Conservation (phyloP, 2,329 filamentous ascomycete genomes). For the Cladosporium cucumerinum region DNA sequence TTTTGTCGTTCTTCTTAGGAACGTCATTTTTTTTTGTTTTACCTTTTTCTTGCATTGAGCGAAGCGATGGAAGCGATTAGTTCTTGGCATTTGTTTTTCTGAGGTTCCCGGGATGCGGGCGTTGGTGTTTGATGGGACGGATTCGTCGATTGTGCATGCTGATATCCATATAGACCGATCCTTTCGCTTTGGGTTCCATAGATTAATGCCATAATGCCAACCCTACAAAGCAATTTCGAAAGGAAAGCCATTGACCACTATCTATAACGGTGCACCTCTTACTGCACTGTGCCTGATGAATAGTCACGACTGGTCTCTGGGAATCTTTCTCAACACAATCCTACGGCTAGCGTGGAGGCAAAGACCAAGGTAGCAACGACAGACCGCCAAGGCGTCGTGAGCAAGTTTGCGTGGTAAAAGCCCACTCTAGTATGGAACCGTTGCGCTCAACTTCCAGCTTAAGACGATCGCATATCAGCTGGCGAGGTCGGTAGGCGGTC, state of each 20-base stretch:
- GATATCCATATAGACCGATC: background rate
- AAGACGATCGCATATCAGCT: background rate
- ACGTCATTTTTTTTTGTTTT: background rate
- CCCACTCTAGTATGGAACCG: background rate
- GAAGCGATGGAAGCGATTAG: background rate
- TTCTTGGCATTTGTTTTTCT: background rate
- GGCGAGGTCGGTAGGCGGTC: background rate
- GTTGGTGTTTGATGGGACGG: background rate
- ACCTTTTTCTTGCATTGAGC: background rate
- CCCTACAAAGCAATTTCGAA: background rate
- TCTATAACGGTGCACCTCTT: background rate
- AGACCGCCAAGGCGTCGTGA: background rate
- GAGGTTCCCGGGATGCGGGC: background rate
- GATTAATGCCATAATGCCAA: conserved; percentile 4
- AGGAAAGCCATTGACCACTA: background rate
- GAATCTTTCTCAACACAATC: background rate
- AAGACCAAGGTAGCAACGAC: background rate
- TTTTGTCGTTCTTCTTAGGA: background rate
- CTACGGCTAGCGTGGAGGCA: background rate
- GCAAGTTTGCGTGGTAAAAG: conserved; percentile 5
- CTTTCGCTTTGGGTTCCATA: background rate
- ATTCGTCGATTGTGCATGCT: background rate
- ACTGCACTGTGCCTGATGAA: background rate
- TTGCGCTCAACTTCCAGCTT: background rate
- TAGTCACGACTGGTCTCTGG: background rate